A percentile compares a stretch with the other conserved stretches of the same genome.
Conservation (phyloP, 352 stramenopile genomes). For the Pythium diclinum region DNA sequence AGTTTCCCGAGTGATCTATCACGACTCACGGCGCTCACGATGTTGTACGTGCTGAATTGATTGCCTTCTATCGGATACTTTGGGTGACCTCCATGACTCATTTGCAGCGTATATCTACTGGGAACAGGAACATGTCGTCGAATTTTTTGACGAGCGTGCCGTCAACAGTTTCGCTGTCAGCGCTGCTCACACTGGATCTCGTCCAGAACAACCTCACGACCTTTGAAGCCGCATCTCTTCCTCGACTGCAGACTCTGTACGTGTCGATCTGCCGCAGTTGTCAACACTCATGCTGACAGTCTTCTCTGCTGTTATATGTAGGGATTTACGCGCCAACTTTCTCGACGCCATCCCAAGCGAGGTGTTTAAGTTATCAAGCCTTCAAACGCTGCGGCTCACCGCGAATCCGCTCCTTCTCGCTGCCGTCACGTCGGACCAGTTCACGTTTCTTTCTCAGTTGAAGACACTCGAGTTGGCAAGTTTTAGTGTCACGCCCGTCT, state of each 20-base stretch:
- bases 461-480: background rate
- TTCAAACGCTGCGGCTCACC: constrained; percentile 8
- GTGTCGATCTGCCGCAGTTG: background rate
- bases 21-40: background rate
- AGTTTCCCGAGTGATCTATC: constrained; percentile 10
- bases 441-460: constrained; percentile 8
- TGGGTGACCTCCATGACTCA: no score
- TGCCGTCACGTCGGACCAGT: constrained; percentile 15
- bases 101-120: background rate
- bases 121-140: constrained; percentile 14
- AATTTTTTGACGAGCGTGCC: constrained; percentile 9
- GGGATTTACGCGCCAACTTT: constrained; percentile 9
- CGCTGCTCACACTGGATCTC: constrained; percentile 10
- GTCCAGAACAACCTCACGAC: constrained; percentile 11
- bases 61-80: background rate
- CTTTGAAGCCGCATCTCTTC: background rate
- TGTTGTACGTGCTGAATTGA: constrained; percentile 6
- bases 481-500: background rate
- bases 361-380: background rate
- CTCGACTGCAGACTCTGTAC: constrained; percentile 9
- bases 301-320: background rate
- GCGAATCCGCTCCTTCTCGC: constrained; percentile 4
- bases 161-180: background rate
- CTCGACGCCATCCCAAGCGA: constrained; percentile 6
- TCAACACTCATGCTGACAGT: background rate